Conservation (phyloP, 148 eudicot genomes). For the Arctostaphylos glauca region DNA sequence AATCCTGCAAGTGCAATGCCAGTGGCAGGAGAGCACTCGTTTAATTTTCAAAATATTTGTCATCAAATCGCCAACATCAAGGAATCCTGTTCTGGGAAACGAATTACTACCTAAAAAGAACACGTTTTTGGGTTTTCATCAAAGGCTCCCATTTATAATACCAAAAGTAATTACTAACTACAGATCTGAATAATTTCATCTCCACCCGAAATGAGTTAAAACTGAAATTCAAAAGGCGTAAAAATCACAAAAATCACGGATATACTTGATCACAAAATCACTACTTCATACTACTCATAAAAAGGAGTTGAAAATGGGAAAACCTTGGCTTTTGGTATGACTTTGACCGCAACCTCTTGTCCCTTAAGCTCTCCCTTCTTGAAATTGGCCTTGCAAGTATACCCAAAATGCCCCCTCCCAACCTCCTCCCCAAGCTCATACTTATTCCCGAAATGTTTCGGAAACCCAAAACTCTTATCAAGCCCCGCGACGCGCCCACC, state of each 20-base stretch:
- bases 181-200: constrained; percentile 43
- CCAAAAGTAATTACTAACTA: not conserved
- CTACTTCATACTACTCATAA: not conserved
- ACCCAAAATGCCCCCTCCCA: constrained; percentile 86
- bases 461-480: constrained; percentile 65
- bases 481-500: constrained; percentile 26
- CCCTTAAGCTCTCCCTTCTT: constrained; percentile 75
- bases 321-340: constrained; percentile 78
- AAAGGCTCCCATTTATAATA: constrained; percentile 17
- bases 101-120: not conserved
- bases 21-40: not conserved
- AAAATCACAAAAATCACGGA: not conserved
- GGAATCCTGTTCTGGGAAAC: not conserved
- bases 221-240: not conserved
- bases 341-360: constrained; percentile 61
- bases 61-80: not conserved
- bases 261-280: not conserved
- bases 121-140: not conserved
- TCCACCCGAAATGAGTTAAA: constrained; percentile 29
- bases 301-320: not conserved
- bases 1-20: not conserved
- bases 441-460: constrained; percentile 50
- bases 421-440: constrained; percentile 75
- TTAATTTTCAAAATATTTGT: not conserved
- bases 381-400: constrained; percentile 55